phyloP scores from a whole-genome alignment of 208 protist genomes.

The Porcisia deanei region DNA sequence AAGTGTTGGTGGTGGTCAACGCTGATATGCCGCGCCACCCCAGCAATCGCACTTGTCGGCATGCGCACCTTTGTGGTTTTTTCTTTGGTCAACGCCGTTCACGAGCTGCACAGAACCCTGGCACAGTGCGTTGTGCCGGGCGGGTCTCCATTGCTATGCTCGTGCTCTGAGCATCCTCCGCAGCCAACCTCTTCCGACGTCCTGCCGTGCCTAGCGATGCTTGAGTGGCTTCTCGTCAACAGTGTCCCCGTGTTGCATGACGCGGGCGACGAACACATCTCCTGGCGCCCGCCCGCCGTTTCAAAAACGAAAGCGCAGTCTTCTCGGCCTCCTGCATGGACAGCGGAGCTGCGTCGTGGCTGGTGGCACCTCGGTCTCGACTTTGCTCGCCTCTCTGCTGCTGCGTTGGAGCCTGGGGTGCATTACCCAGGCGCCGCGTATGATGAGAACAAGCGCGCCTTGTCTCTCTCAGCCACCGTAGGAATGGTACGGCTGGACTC shows the following conservation, averaged over 20 bases:
- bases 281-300: neutral
- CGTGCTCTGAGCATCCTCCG: neutral
- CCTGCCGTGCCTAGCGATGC: conserved; percentile 2
- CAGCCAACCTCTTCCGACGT: neutral
- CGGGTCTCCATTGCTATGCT: neutral
- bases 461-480: neutral
- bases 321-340: neutral
- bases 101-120: conserved; percentile 3
- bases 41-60: neutral
- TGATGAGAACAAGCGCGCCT: neutral
- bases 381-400: neutral
- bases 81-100: conserved; percentile 5
- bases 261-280: neutral
- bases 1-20: conserved; percentile 30
- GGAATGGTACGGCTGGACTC: neutral
- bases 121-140: neutral
- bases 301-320: neutral
- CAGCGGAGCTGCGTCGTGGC: conserved; percentile 7
- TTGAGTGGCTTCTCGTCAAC: conserved; percentile 19
- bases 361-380: neutral
- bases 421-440: neutral
- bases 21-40: conserved; percentile 18
- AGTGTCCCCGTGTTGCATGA: conserved; percentile 1
- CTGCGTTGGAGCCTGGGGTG: neutral
- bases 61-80: conserved; percentile 3